These are phyloP conservation scores for Solanum gracilifrons DNA, from an alignment of 257 asterid genomes.

Conservation along the genomic window DNA sequence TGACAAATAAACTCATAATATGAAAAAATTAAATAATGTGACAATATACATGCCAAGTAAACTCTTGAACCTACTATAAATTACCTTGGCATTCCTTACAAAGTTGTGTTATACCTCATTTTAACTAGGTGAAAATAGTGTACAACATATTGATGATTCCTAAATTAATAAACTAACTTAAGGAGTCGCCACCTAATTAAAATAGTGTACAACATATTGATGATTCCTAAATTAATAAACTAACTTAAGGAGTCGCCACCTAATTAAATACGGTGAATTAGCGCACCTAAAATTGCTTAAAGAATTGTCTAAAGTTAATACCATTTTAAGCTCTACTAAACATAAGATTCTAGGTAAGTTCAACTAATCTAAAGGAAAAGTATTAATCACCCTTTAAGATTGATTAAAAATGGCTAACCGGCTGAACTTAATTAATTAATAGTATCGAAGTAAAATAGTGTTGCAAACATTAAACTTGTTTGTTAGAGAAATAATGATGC, in stretches of 20 bases:
- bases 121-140: background rate
- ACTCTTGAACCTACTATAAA: background rate
- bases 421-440: background rate
- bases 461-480: background rate
- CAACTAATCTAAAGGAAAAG: background rate
- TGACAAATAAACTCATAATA: too few relatives aligned
- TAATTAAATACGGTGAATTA: background rate
- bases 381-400: background rate
- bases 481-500: background rate
- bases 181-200: background rate
- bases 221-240: background rate
- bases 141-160: background rate
- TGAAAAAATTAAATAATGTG: background rate
- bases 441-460: background rate
- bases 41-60: background rate
- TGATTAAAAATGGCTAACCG: background rate
- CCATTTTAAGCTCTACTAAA: background rate
- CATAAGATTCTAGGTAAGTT: too few relatives aligned
- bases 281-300: background rate
- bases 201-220: background rate
- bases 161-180: background rate
- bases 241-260: background rate
- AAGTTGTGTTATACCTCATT: background rate
- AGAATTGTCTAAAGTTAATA: background rate
- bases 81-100: background rate